phyloP scores from a whole-genome alignment of 2,329 filamentous ascomycete species.

The Colletotrichum agaves region DNA sequence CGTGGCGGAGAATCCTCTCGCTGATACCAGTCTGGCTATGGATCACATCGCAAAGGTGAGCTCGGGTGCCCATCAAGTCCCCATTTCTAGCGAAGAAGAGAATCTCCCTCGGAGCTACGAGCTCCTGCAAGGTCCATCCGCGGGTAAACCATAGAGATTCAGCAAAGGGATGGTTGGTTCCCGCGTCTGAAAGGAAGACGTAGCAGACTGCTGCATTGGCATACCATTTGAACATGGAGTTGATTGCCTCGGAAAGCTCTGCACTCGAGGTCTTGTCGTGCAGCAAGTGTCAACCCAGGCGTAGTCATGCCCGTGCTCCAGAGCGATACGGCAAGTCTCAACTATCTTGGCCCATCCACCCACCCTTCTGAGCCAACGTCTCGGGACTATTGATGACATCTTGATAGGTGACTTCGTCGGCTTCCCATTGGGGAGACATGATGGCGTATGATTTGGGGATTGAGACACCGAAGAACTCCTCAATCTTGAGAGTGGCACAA shows the following conservation, averaged over 20 bases:
- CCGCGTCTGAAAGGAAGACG: neutral
- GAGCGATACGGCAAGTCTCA: neutral
- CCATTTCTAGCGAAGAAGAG: neutral
- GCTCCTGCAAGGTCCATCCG: conserved; percentile 22
- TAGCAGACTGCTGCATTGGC: neutral
- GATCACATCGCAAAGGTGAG: neutral
- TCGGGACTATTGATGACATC: neutral
- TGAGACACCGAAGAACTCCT: neutral
- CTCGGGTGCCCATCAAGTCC: neutral
- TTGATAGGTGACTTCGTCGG: conserved; percentile 6
- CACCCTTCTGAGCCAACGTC: neutral
- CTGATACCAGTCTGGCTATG: neutral
- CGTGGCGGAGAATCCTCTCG: neutral
- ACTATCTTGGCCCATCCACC: conserved; percentile 3
- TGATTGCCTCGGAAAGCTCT: neutral
- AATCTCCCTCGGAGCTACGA: neutral
- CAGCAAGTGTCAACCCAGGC: neutral
- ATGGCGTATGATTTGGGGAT: neutral
- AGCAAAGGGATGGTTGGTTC: neutral
- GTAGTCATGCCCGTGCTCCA: neutral
- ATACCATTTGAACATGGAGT: conserved; percentile 4
- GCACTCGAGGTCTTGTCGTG: neutral
- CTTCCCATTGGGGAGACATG: neutral
- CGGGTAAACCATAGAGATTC: neutral
- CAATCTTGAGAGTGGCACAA: neutral